Conservation (phyloP, 2,329 filamentous ascomycete genomes). For the Trichophyton verrucosum region DNA sequence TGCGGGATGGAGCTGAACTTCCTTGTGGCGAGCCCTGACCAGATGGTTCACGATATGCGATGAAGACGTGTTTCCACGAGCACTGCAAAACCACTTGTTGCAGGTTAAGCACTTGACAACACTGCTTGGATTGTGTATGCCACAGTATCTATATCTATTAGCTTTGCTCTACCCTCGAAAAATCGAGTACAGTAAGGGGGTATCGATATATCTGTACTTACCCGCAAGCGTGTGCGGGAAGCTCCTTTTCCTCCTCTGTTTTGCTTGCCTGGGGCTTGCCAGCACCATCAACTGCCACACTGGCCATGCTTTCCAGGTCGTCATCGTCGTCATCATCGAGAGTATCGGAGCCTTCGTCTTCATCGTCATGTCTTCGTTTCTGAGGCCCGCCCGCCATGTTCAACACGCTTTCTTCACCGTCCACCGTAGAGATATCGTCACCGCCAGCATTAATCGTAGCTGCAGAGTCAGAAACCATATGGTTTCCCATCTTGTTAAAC, state of each 20-base stretch:
- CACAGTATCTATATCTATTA: conserved; percentile 59
- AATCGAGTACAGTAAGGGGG: neutral
- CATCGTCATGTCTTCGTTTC: conserved; percentile 67
- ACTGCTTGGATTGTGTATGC: conserved; percentile 87
- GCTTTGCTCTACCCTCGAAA: neutral
- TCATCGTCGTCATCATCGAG: conserved; percentile 83
- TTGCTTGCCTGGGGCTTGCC: conserved; percentile 44
- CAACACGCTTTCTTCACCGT: conserved; percentile 69
- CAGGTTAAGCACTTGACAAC: conserved; percentile 94
- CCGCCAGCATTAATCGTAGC: conserved; percentile 70
- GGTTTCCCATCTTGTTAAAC: conserved; percentile 74
- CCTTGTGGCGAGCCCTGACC: conserved; percentile 93
- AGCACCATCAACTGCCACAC: conserved; percentile 64
- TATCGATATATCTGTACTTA: conserved; percentile 40
- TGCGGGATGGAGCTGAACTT: conserved; percentile 89
- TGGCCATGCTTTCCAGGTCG: conserved; percentile 63
- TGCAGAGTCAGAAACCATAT: conserved; percentile 55
- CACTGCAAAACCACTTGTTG: conserved; percentile 98
- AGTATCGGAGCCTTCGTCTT: conserved; percentile 75
- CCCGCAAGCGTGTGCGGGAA: conserved; percentile 92
- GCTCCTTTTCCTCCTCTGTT: conserved; percentile 72
- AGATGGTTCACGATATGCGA: conserved; percentile 98
- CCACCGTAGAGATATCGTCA: conserved; percentile 61
- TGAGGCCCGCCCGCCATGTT: conserved; percentile 48
- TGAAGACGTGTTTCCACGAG: conserved; percentile 87